Conservation (phyloP, 495 filamentous ascomycete species). For the Penicillium dipodomyicola region DNA sequence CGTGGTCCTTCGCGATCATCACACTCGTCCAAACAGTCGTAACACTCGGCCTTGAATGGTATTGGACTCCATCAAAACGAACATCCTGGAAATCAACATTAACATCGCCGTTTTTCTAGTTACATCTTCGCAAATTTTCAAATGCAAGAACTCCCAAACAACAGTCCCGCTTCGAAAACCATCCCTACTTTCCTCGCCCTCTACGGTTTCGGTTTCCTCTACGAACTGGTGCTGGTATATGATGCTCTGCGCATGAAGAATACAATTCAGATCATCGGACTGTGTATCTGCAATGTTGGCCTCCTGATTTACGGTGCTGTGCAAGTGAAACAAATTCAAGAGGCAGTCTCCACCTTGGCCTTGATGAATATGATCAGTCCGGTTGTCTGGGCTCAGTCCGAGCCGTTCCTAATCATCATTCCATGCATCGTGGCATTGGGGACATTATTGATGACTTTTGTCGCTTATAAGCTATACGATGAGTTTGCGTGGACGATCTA, state of each 20-base stretch:
- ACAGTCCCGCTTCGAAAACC: conserved; percentile 54
- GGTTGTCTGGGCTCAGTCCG: conserved; percentile 61
- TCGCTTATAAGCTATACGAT: conserved; percentile 93
- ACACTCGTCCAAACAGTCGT: conserved; percentile 74
- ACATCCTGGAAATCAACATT: background rate
- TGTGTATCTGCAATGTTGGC: conserved; percentile 87
- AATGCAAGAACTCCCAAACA: conserved; percentile 60
- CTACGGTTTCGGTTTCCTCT: conserved; percentile 97
- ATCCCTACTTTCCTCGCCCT: conserved; percentile 89
- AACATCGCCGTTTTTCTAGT: conserved; percentile 20
- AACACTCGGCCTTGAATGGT: conserved; percentile 82
- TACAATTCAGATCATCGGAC: conserved; percentile 96
- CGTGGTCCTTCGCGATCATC: conserved; percentile 76
- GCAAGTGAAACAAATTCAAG: conserved; percentile 82
- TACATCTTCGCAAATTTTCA: conserved; percentile 55
- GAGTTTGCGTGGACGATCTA: conserved; percentile 99
- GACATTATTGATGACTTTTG: conserved; percentile 66
- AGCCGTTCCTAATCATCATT: conserved; percentile 79
- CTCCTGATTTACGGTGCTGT: conserved; percentile 89
- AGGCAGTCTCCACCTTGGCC: conserved; percentile 57
- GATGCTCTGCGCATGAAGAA: conserved; percentile 94
- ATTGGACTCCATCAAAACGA: conserved; percentile 37
- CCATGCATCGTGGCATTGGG: conserved; percentile 78
- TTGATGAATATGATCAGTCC: conserved; percentile 33
- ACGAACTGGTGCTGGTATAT: conserved; percentile 83